A percentile compares a stretch with the other conserved stretches of the same genome.
These are phyloP conservation scores for Cymbidium sinense DNA, from an alignment of 106 monocot genomes.

Conservation along the genomic window DNA sequence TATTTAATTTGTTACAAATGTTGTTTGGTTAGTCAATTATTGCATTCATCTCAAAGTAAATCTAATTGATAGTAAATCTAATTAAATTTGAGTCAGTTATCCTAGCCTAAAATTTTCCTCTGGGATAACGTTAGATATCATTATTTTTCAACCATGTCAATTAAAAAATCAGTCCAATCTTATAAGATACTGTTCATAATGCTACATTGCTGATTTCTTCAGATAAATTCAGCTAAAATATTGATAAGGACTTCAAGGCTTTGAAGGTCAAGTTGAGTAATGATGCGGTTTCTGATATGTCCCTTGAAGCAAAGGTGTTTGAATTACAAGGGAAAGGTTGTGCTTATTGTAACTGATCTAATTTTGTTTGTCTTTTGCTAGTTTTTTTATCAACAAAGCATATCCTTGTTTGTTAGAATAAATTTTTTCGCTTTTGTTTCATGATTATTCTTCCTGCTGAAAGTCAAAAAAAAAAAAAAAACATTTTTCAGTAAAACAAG, in stretches of 20 bases:
- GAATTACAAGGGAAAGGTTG: slow-evolving; percentile 76
- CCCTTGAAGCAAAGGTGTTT: slow-evolving; percentile 54
- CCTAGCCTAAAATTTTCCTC: too few relatives aligned
- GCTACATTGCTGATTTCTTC: slow-evolving; percentile 11
- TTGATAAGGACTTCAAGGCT: slow-evolving; percentile 68
- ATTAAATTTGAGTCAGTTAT: too few relatives aligned
- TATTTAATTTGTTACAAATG: too few relatives aligned
- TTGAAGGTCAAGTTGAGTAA: slow-evolving; percentile 58
- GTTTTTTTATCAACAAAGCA: neutral
- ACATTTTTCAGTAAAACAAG: slow-evolving; percentile 37
- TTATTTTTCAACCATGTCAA: neutral
- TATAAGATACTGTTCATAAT: neutral
- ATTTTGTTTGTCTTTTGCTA: neutral
- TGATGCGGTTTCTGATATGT: slow-evolving; percentile 40
- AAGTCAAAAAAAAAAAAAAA: neutral
- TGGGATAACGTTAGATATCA: neutral
- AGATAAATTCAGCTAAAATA: slow-evolving; percentile 49
- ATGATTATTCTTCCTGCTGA: neutral
- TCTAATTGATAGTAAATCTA: too few relatives aligned
- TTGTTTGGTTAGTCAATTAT: too few relatives aligned
- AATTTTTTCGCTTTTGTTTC: neutral
- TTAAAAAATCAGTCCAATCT: neutral
- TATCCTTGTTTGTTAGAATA: neutral
- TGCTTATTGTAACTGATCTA: neutral
- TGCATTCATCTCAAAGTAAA: too few relatives aligned